Evolutionary conservation across 2,329 filamentous ascomycete genomes (phyloP), one percentile per base, ranked within the genome.

Genomic region (Elsinoe batatas): DNA sequence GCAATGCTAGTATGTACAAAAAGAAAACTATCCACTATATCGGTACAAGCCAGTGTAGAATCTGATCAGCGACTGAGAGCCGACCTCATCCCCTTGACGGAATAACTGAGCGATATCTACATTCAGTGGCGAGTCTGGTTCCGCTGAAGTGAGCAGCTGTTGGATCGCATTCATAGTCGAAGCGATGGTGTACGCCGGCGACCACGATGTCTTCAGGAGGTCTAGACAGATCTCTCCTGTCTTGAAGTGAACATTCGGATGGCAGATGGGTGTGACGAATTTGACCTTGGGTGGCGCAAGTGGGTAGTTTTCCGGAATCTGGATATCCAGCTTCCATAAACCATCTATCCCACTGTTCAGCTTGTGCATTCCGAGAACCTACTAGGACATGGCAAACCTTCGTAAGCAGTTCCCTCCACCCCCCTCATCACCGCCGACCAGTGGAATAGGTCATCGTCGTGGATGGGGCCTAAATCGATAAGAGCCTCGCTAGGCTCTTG

Each of bases 181-280:
- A 35, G 85, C 79, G 17, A 97, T 79, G 38, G 85, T 91, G 70
- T 95, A 93, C 15, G 88, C 83, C 1, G 91, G 88, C 58, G 87
- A 86, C 91, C 91, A 97, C 15, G 79, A 79, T 0, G 74, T 76
- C 58, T 80, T 82, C 51, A 98, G 77, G 59, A 97, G 78, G 67
- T 96, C 93, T 26, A 97, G 81, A 70, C 93, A 98, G 67, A 98
- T 93, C 72, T 96, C 91, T 63, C 93, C 93, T 2, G 82, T 90
- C 62, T 76, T 74, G 67, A 82, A 82, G 59, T 79, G 74, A 44
- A 86, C 82, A 71, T 96, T 96, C 47, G 91, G 84, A 74, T 95
- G 90, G 64, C 88, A 87, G 61, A 94, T 82, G 59, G 83, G 82
- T 35, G 90, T 98, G n/a, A 78, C 74, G 74, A 98, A 98, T 57